Conservation (phyloP, 139 green algal genomes). For the Microglena sp. region DNA sequence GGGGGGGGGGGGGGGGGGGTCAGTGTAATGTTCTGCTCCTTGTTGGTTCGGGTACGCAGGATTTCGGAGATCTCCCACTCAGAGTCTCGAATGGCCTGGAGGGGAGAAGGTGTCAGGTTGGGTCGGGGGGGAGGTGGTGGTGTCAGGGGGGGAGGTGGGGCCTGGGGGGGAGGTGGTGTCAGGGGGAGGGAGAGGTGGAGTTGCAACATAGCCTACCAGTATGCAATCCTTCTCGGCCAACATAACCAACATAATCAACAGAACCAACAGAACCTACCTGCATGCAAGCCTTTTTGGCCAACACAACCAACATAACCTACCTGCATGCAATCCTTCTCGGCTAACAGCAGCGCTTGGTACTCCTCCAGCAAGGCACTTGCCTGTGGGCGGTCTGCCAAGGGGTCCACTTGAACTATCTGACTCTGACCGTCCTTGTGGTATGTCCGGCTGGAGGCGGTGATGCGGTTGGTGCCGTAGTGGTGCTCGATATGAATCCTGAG, state of each 20-base stretch:
- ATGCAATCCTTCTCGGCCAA: no score
- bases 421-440: conserved; percentile 61
- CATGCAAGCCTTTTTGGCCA: no score
- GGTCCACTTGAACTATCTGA: conserved; percentile 64
- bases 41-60: conserved; percentile 43
- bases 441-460: conserved; percentile 41
- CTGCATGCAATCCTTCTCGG: conserved; percentile 64
- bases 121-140: no score
- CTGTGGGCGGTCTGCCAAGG: conserved; percentile 36
- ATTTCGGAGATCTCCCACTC: conserved; percentile 71
- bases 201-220: no score
- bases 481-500: conserved; percentile 48
- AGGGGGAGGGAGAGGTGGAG: no score
- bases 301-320: no score
- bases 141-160: no score
- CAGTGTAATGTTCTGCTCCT: conserved; percentile 58
- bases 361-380: conserved; percentile 51
- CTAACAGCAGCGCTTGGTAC: conserved; percentile 52
- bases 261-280: no score
- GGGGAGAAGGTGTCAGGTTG: no score
- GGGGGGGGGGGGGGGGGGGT: no score
- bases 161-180: no score
- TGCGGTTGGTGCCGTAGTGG: conserved; percentile 43
- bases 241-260: no score
- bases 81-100: conserved; percentile 53